Conservation (phyloP, 352 stramenopile species). For the Globisporangium camurandrum region DNA sequence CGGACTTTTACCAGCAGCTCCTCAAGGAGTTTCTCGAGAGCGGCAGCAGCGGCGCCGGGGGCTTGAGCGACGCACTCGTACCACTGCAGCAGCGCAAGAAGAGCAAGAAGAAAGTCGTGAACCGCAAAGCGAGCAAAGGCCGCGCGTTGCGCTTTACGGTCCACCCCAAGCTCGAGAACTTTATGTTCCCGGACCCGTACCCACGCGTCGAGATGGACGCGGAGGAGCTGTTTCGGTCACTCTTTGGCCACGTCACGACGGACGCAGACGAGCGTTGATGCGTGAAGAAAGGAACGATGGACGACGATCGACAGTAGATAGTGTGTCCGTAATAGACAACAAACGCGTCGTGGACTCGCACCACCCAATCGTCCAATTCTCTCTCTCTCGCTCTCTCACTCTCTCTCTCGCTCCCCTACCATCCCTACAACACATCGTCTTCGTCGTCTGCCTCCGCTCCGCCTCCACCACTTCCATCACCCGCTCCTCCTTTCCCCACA, state of each 20-base stretch:
- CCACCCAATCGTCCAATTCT: too few relatives aligned
- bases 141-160: constrained; percentile 78
- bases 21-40: constrained; percentile 87
- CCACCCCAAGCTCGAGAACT: constrained; percentile 85
- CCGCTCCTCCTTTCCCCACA: too few relatives aligned
- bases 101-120: constrained; percentile 81
- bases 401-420: background rate
- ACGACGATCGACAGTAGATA: background rate
- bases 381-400: background rate
- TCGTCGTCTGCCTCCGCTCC: constrained; percentile 79
- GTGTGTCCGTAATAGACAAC: constrained; percentile 5
- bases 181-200: constrained; percentile 86
- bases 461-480: too few relatives aligned
- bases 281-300: too few relatives aligned
- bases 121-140: constrained; percentile 84
- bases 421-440: constrained; percentile 76
- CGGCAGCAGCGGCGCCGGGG: constrained; percentile 29
- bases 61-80: constrained; percentile 34
- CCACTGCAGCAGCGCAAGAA: constrained; percentile 74
- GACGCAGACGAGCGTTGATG: constrained; percentile 30
- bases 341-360: too few relatives aligned
- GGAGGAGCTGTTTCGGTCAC: constrained; percentile 78
- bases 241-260: constrained; percentile 57
- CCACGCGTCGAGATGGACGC: constrained; percentile 70
- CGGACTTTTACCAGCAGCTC: constrained; percentile 85